A percentile compares a stretch with the other conserved stretches of the same genome.
Conservation (phyloP, 2,329 filamentous ascomycete species). For the Lasiodiplodia gonubiensis region DNA sequence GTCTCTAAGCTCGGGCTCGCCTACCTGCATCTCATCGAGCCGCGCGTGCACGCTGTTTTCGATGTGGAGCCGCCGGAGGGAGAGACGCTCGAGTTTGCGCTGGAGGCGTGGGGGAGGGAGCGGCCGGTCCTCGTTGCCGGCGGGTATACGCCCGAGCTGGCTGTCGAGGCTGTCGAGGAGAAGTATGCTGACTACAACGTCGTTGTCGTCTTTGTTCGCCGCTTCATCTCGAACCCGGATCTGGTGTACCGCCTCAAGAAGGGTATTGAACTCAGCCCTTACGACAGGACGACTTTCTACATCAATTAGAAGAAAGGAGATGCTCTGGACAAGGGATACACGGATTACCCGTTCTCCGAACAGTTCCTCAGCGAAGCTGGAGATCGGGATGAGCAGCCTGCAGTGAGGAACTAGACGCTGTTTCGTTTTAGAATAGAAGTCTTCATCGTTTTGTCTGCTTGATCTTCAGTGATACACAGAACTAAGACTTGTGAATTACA, state of each 20-base stretch:
- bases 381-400: background rate
- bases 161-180: conserved; percentile 44
- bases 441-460: too few relatives aligned
- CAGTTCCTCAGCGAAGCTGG: conserved; percentile 35
- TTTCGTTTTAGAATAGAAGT: too few relatives aligned
- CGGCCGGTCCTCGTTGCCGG: conserved; percentile 49
- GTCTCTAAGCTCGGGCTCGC: conserved; percentile 60
- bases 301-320: conserved; percentile 35
- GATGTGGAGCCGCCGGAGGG: conserved; percentile 35
- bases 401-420: too few relatives aligned
- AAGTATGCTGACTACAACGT: conserved; percentile 52
- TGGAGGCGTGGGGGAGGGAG: conserved; percentile 35
- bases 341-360: conserved; percentile 49
- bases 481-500: too few relatives aligned
- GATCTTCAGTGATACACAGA: too few relatives aligned
- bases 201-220: conserved; percentile 55
- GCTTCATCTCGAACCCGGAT: conserved; percentile 58
- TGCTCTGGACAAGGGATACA: conserved; percentile 42
- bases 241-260: conserved; percentile 54
- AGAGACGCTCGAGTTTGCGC: conserved; percentile 36
- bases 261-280: conserved; percentile 50
- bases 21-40: conserved; percentile 68
- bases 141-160: conserved; percentile 49
- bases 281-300: conserved; percentile 56
- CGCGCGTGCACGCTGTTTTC: conserved; percentile 53